A percentile compares a stretch with the other conserved stretches of the same genome.
phyloP scores from a whole-genome alignment of 805 yeast genomes.

The Yueomyces sp. region DNA sequence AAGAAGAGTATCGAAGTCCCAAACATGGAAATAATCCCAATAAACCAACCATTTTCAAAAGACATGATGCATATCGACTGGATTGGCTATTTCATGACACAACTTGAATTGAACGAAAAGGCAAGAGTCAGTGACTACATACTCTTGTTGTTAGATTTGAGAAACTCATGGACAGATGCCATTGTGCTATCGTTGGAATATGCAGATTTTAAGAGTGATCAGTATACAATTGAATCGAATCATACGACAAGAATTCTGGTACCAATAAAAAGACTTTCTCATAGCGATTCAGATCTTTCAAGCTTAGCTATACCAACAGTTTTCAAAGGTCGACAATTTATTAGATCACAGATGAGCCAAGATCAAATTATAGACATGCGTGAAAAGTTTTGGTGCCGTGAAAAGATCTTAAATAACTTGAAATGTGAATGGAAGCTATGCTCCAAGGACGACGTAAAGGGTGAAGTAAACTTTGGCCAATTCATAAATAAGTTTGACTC shows the following conservation, averaged over 20 bases:
- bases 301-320: conserved; percentile 54
- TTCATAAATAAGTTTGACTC: conserved; percentile 16
- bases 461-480: conserved; percentile 16
- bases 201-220: conserved; percentile 15
- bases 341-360: conserved; percentile 34
- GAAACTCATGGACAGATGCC: conserved; percentile 67
- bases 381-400: conserved; percentile 72
- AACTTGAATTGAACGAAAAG: conserved; percentile 3
- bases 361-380: conserved; percentile 45
- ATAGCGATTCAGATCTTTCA: conserved; percentile 21
- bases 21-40: conserved; percentile 55
- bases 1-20: conserved; percentile 55
- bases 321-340: conserved; percentile 49
- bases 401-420: conserved; percentile 43
- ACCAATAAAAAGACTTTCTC: conserved; percentile 47
- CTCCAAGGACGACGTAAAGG: conserved; percentile 6
- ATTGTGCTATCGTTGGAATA: conserved; percentile 26
- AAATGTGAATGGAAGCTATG: conserved; percentile 49
- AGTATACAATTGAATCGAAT: conserved; percentile 26
- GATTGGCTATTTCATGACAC: conserved; percentile 15
- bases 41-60: conserved; percentile 24
- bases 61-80: conserved; percentile 14
- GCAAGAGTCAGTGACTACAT: conserved; percentile 39
- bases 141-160: conserved; percentile 56
- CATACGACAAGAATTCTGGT: conserved; percentile 49